Evolutionary conservation across 306 rosid genomes (phyloP).

Genomic region (Lotus japonicus): DNA sequence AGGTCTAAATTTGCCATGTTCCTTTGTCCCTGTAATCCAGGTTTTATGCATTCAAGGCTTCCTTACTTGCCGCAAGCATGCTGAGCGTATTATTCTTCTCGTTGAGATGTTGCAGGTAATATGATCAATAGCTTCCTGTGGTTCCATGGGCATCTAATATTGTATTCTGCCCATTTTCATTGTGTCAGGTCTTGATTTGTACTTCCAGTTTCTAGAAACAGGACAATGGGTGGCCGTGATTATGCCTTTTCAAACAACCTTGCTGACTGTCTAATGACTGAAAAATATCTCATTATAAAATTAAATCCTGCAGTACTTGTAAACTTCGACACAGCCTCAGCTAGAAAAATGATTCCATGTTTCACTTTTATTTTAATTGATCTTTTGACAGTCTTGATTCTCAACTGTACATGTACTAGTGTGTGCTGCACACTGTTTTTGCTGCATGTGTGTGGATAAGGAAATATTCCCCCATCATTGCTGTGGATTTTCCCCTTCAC

Average conservation of each 20-base stretch:
- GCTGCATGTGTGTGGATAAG: not conserved
- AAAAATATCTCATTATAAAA: conserved; percentile 9
- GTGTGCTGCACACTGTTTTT: not conserved
- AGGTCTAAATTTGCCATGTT: conserved; percentile 16
- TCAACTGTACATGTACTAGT: not conserved
- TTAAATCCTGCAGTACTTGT: conserved; percentile 7
- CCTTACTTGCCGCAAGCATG: conserved; percentile 99
- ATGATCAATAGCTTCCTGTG: not conserved
- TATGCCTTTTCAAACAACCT: not conserved
- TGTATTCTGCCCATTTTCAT: not conserved
- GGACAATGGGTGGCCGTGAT: not conserved
- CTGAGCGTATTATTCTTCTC: conserved; percentile 95
- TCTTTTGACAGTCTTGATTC: not conserved
- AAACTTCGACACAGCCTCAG: conserved; percentile 5
- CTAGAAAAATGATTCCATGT: not conserved
- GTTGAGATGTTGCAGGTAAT: conserved; percentile 99
- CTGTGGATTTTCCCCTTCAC: conserved; percentile 13
- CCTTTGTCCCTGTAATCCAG: conserved; percentile 38
- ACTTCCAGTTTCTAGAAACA: not conserved
- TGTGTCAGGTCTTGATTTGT: not conserved
- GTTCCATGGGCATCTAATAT: not conserved
- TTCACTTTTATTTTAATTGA: conserved; percentile 2
- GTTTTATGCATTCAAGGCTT: conserved; percentile 99
- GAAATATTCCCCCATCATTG: not conserved
- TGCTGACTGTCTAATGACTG: not conserved